Evolutionary conservation across 2,329 filamentous ascomycete genomes (phyloP), one percentile per base, ranked within the genome.

Genomic region (Exophiala viscosa): DNA sequence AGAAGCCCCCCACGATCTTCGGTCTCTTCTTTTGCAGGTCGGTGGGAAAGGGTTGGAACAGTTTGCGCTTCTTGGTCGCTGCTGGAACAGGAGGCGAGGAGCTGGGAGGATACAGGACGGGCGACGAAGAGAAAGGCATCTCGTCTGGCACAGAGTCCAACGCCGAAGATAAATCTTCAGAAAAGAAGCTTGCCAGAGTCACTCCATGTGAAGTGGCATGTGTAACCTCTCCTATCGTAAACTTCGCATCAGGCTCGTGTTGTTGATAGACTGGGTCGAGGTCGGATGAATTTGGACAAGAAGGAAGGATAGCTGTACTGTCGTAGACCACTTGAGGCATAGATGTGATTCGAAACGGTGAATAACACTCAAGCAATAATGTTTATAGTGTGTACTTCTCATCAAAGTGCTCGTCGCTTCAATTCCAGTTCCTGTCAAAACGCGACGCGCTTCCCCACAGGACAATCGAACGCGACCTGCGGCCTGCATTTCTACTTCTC

Each of bases 71-170:
- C 49, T 69, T 60, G 20, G 36, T 54, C 9, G 51, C 66, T n/a
- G 64, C 51, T 14, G 67, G 64, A 15, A 49, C 59, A 38, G 63
- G 64, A 43, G 68, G 67, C 11, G 67, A 66, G 17, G 70, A 70
- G 49, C 65, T 68, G n/a, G 65, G 60, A n/a, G 68, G 66, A 45
- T 69, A 67, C 7, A 60, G 60, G 13, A 66, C 64, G 2, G 71
- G 69, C 2, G 71, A 72, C 1, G 73, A 74, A 17, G 72, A 69
- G 38, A 74, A 69, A 5, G 69, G 66, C 71, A 74, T 74, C 42
- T 67, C 5, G 67, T 70, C 5, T 6, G 50, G 28, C 20, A 32
- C n/a, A 34, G 34, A 38, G 8, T 18, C 28, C 10, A 20, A n/a
- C 15, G 20, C 10, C 18, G 32, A 44, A 20, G 20, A 28, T 18